Evolutionary conservation across 2,329 filamentous ascomycete species (phyloP).

Genomic region (Cryphonectria carpinicola): DNA sequence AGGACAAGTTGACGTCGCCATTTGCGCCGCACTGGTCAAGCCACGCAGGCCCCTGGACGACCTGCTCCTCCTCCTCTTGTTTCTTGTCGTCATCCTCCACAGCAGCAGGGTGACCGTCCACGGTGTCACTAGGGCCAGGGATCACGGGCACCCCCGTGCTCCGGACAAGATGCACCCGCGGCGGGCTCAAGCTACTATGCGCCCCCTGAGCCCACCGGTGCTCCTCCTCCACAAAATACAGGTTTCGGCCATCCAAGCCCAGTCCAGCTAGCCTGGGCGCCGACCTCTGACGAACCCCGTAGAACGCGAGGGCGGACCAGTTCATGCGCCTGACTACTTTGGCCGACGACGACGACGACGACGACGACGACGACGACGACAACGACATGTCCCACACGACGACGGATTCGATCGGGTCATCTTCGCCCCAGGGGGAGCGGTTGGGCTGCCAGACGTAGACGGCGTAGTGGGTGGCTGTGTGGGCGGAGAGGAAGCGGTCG

Average conservation of each 20-base stretch:
- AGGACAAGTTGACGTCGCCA: slow-evolving; percentile 47
- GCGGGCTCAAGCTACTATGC: slow-evolving; percentile 46
- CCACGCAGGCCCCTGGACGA: slow-evolving; percentile 53
- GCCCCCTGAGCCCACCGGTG: slow-evolving; percentile 53
- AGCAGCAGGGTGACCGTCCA: not conserved
- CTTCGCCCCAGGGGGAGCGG: slow-evolving; percentile 57
- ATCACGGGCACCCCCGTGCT: slow-evolving; percentile 59
- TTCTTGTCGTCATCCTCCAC: too few relatives aligned
- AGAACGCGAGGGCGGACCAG: slow-evolving; percentile 55
- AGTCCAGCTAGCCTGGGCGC: slow-evolving; percentile 55
- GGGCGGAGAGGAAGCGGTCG: slow-evolving; percentile 66
- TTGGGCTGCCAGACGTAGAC: slow-evolving; percentile 66
- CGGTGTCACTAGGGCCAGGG: slow-evolving; percentile 18
- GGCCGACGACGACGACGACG: slow-evolving; percentile 51
- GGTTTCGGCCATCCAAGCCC: slow-evolving; percentile 51
- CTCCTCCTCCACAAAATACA: slow-evolving; percentile 62
- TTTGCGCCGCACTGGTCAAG: slow-evolving; percentile 50
- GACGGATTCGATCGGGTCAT: slow-evolving; percentile 60
- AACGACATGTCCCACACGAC: slow-evolving; percentile 62
- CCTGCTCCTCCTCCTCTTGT: not conserved
- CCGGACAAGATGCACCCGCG: slow-evolving; percentile 49
- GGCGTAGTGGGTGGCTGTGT: slow-evolving; percentile 62
- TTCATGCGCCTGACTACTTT: slow-evolving; percentile 53
- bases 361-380: slow-evolving; percentile 56
- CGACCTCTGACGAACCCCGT: slow-evolving; percentile 56